phyloP scores from a whole-genome alignment of 192 early-diverging fungal genomes.

The Entophlyctis luteolus region DNA sequence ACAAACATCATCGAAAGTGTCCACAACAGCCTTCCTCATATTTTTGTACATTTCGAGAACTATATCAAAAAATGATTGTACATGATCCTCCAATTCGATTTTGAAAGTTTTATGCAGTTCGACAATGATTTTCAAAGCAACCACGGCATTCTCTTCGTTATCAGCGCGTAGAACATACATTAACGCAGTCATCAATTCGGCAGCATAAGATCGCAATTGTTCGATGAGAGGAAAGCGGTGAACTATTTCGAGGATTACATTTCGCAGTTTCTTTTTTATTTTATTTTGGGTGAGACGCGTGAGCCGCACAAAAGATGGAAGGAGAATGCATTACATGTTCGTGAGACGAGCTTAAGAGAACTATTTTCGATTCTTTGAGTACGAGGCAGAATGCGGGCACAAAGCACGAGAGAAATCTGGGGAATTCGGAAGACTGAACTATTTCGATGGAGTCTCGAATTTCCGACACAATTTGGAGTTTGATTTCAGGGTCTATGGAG shows the following conservation, averaged over 20 bases:
- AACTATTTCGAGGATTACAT: slow-evolving; percentile 84
- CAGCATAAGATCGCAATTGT: slow-evolving; percentile 67
- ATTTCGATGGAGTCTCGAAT: slow-evolving; percentile 88
- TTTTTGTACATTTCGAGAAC: slow-evolving; percentile 91
- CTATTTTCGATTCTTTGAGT: slow-evolving; percentile 51
- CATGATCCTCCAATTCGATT: slow-evolving; percentile 74
- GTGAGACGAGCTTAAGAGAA: slow-evolving; percentile 68
- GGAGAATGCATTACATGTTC: slow-evolving; percentile 67
- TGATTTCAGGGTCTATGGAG: too few species aligned
- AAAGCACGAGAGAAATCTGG: slow-evolving; percentile 68
- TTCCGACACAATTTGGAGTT: slow-evolving; percentile 77
- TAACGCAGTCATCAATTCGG: slow-evolving; percentile 70
- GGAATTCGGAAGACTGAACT: slow-evolving; percentile 81
- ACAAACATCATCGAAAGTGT: slow-evolving; percentile 67
- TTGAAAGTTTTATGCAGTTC: slow-evolving; percentile 91
- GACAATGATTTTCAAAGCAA: slow-evolving; percentile 89
- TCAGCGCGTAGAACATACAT: slow-evolving; percentile 78
- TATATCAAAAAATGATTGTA: slow-evolving; percentile 84
- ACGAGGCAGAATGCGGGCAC: slow-evolving; percentile 82
- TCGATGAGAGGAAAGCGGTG: slow-evolving; percentile 90
- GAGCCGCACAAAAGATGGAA: too few species aligned
- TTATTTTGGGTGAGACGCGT: too few species aligned
- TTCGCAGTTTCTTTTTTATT: slow-evolving; percentile 72
- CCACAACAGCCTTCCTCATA: slow-evolving; percentile 80
- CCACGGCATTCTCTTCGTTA: slow-evolving; percentile 97